Evolutionary conservation across 495 filamentous ascomycete genomes (phyloP), one percentile per base, ranked within the genome.

Genomic region (Corynascus novoguineensis): DNA sequence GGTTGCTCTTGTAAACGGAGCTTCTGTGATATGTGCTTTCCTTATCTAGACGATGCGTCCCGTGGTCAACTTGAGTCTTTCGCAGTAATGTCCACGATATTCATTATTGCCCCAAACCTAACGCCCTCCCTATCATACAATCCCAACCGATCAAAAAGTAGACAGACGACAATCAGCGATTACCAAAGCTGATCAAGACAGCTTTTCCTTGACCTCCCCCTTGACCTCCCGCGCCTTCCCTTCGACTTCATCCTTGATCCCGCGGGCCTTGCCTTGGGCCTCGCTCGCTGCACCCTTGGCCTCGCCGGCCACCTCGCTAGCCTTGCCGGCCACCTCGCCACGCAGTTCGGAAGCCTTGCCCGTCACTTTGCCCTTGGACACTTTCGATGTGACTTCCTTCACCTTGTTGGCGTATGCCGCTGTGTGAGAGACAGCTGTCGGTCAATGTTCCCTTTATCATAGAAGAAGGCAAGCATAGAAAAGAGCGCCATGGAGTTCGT

Each of bases 361-460:
- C 3, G 53, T 32, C 1, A 68, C 57, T 50, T 75, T 62, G n/a
- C 41, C 19, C 7, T 62, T 57, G 57, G 66, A 68, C 46, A 64
- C 71, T 44, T 61, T 59, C 1, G 64, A 63, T 21, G 55, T 53
- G 50, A 61, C 68, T 40, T 70, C 66, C 50, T 75, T 77, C 34
- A 77, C 60, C 59, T 80, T 81, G 60, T 68, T 61, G 14, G 75
- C 68, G 14, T 72, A 69, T 49, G 68, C 73, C 57, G 75, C 78
- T 81, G 58, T 17, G 49, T 9, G 3, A 9, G 17, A 22, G 1
- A 9, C 6, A 4, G 0, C 3, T 10, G 19, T 5, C n/a, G 17
- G 57, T 64, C 67, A 61, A 59, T 61, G 19, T 1, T 46, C 10
- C n/a, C n/a, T n/a, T 17, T 4, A n/a, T 45, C 14, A 28, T 50